These are phyloP conservation scores for Yamadazyma scolyti DNA, from an alignment of 805 yeast genomes.

Conservation along the genomic window DNA sequence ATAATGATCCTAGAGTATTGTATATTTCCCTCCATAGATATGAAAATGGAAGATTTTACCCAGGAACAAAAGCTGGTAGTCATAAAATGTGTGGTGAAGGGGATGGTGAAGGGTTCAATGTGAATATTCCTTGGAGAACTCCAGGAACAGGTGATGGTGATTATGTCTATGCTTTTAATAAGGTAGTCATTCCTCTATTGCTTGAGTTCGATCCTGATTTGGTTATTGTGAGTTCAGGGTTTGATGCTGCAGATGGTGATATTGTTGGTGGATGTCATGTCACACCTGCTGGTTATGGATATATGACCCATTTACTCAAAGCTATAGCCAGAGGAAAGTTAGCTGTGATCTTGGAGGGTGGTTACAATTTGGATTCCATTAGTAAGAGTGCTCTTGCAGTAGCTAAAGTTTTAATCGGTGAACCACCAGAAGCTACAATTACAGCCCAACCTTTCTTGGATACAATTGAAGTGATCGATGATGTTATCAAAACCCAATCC, in stretches of 20 bases:
- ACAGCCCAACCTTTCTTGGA: slow-evolving; percentile 66
- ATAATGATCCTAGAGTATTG: slow-evolving; percentile 83
- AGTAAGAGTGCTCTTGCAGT: slow-evolving; percentile 89
- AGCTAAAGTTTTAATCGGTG: slow-evolving; percentile 87
- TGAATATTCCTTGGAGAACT: slow-evolving; percentile 91
- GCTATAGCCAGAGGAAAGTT: slow-evolving; percentile 84
- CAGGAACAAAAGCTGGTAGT: slow-evolving; percentile 86
- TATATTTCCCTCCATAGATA: slow-evolving; percentile 91
- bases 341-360: slow-evolving; percentile 93
- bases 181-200: slow-evolving; percentile 83
- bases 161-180: slow-evolving; percentile 85
- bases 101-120: slow-evolving; percentile 78
- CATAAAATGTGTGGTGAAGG: slow-evolving; percentile 82
- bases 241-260: slow-evolving; percentile 99
- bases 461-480: slow-evolving; percentile 75
- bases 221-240: slow-evolving; percentile 90
- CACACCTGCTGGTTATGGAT: slow-evolving; percentile 93
- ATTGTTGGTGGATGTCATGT: slow-evolving; percentile 95
- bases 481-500: slow-evolving; percentile 76
- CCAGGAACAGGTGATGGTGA: slow-evolving; percentile 96
- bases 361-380: slow-evolving; percentile 89
- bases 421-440: slow-evolving; percentile 82
- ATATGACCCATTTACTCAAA: slow-evolving; percentile 90
- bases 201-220: slow-evolving; percentile 89
- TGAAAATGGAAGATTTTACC: slow-evolving; percentile 89